Conservation (phyloP, 208 protist species). For the Vickermania ingenoplastis region DNA sequence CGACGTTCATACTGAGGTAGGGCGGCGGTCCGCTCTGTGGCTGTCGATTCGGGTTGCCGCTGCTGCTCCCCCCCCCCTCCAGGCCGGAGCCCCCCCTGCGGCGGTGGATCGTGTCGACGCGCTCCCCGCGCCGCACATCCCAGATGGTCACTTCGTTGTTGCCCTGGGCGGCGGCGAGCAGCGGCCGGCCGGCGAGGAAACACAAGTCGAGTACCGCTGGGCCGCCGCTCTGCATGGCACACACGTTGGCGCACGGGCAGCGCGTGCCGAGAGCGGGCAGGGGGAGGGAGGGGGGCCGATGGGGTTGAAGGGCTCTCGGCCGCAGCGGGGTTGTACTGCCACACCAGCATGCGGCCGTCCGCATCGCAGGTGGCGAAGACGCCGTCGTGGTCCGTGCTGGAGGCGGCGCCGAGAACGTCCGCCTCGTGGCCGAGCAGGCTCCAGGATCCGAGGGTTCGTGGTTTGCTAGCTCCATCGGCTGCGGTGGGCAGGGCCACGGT, state of each 20-base stretch:
- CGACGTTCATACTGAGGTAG: too few relatives aligned
- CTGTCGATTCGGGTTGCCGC: not conserved
- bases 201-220: slow-evolving; percentile 41
- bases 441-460: slow-evolving; percentile 10
- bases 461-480: too few relatives aligned
- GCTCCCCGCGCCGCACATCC: slow-evolving; percentile 46
- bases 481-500: too few relatives aligned
- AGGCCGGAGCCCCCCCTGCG: not conserved
- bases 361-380: slow-evolving; percentile 49
- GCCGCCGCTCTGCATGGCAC: slow-evolving; percentile 39
- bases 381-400: not conserved
- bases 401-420: slow-evolving; percentile 35
- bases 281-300: too few relatives aligned
- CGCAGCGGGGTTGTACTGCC: slow-evolving; percentile 15
- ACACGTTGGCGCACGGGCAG: slow-evolving; percentile 29
- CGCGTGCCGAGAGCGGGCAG: not conserved
- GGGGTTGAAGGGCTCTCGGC: too few relatives aligned
- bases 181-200: slow-evolving; percentile 21
- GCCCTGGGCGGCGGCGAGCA: slow-evolving; percentile 40
- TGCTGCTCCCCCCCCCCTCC: not conserved
- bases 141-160: slow-evolving; percentile 50
- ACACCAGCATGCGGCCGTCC: slow-evolving; percentile 47
- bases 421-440: slow-evolving; percentile 52
- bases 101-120: slow-evolving; percentile 21
- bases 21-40: not conserved